phyloP scores from a whole-genome alignment of 345 rosid species.

The Physaria fendleri region DNA sequence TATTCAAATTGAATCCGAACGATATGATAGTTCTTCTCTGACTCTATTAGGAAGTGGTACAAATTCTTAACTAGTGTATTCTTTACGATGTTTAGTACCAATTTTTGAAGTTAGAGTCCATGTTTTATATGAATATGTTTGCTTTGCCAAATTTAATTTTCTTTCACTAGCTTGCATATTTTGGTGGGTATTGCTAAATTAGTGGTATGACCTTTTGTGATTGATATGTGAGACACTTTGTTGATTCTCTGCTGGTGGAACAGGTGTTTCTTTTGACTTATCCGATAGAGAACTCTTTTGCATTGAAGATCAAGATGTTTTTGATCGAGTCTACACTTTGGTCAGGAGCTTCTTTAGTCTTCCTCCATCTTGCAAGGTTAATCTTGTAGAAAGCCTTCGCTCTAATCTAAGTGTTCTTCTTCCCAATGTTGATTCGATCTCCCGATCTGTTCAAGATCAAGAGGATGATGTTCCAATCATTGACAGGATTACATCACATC shows the following conservation, averaged over 20 bases:
- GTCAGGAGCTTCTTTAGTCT: conserved; percentile 48
- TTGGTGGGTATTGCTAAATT: neutral
- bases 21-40: neutral
- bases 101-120: neutral
- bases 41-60: neutral
- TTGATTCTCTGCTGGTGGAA: neutral
- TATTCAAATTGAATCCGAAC: neutral
- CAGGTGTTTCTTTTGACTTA: conserved; percentile 87
- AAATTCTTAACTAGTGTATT: neutral
- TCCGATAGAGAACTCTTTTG: conserved; percentile 90
- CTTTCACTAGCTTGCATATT: neutral
- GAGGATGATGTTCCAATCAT: conserved; percentile 43
- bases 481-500: conserved; percentile 59
- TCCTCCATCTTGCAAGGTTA: conserved; percentile 51
- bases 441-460: conserved; percentile 46
- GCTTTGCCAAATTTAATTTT: neutral
- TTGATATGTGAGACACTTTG: neutral
- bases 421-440: conserved; percentile 80
- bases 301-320: conserved; percentile 77
- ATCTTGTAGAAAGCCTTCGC: conserved; percentile 72
- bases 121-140: neutral
- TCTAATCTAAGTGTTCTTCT: conserved; percentile 91
- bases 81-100: neutral
- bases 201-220: neutral
- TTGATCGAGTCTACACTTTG: conserved; percentile 79